A percentile compares a stretch with the other conserved stretches of the same genome.
Evolutionary conservation across 73 alveolate species (phyloP).

Genomic region (Paramecium sonneborni): DNA sequence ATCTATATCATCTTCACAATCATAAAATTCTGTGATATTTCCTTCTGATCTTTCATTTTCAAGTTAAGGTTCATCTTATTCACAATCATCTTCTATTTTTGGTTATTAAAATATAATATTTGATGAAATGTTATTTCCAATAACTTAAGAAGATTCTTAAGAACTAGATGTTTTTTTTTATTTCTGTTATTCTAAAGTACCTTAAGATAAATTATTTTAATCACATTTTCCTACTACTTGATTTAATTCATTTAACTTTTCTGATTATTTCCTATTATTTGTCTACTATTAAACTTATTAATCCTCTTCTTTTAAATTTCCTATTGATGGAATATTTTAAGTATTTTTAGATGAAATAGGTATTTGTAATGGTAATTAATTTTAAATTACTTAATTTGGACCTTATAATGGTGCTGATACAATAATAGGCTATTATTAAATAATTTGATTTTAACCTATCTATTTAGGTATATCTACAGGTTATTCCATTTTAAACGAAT

Average conservation of each 20-base stretch:
- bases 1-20: slow-evolving; percentile 45
- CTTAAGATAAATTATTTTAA: not conserved
- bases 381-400: not conserved
- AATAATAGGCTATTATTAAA: not conserved
- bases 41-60: not conserved
- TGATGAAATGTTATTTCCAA: not conserved
- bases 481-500: not conserved
- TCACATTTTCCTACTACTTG: not conserved
- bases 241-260: not conserved
- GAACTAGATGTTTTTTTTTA: not conserved
- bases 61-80: not conserved
- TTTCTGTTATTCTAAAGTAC: not conserved
- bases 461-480: not conserved
- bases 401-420: not conserved
- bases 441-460: not conserved
- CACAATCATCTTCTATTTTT: not conserved
- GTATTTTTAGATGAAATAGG: not conserved
- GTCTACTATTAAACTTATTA: not conserved
- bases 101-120: not conserved
- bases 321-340: not conserved
- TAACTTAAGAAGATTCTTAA: not conserved
- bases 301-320: not conserved
- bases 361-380: not conserved
- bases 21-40: not conserved
- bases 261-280: not conserved